Percentiles rank a stretch among this genome's conserved stretches.
phyloP scores from a whole-genome alignment of 768 basidiomycete species.

The Tubosaeta brunneosetosa region DNA sequence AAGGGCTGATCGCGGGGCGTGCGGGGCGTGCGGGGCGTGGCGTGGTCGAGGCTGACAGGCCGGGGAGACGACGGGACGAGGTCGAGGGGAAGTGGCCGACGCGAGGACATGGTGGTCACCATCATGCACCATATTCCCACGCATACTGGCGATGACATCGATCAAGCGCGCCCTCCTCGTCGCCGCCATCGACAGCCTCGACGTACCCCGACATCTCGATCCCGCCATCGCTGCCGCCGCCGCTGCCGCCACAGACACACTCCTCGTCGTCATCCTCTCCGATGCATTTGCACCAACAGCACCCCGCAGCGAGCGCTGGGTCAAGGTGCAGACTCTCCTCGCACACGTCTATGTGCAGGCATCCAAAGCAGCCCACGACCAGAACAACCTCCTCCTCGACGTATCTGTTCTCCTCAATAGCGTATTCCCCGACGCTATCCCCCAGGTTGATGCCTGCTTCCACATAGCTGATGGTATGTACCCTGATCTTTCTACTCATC shows the following conservation, averaged over 20 bases:
- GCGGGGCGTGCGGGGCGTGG: slow-evolving; percentile 2
- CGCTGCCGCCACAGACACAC: slow-evolving; percentile 41
- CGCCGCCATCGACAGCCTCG: slow-evolving; percentile 48
- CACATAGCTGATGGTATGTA: slow-evolving; percentile 42
- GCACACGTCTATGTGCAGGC: slow-evolving; percentile 84
- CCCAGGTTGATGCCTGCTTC: slow-evolving; percentile 39
- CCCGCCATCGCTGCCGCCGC: slow-evolving; percentile 47
- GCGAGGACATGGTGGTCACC: neutral
- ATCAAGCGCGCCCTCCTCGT: slow-evolving; percentile 39
- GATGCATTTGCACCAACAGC: slow-evolving; percentile 44
- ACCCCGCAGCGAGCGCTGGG: slow-evolving; percentile 49
- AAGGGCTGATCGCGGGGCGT: slow-evolving; percentile 17
- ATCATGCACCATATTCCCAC: slow-evolving; percentile 7
- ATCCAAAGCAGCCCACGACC: slow-evolving; percentile 65
- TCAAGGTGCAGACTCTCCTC: slow-evolving; percentile 68
- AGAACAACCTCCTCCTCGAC: slow-evolving; percentile 67
- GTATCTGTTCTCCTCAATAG: slow-evolving; percentile 73
- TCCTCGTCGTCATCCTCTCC: slow-evolving; percentile 64
- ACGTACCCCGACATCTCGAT: slow-evolving; percentile 52
- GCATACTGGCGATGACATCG: slow-evolving; percentile 1
- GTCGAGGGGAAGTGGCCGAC: slow-evolving; percentile 1
- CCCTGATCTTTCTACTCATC: neutral
- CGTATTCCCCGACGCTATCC: slow-evolving; percentile 41
- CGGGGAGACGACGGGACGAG: neutral
- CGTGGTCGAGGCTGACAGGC: slow-evolving; percentile 17